Percentiles rank a stretch among this genome's conserved stretches.
phyloP scores from a whole-genome alignment of 2,329 filamentous ascomycete species.

The Malbranchea zuffiana region DNA sequence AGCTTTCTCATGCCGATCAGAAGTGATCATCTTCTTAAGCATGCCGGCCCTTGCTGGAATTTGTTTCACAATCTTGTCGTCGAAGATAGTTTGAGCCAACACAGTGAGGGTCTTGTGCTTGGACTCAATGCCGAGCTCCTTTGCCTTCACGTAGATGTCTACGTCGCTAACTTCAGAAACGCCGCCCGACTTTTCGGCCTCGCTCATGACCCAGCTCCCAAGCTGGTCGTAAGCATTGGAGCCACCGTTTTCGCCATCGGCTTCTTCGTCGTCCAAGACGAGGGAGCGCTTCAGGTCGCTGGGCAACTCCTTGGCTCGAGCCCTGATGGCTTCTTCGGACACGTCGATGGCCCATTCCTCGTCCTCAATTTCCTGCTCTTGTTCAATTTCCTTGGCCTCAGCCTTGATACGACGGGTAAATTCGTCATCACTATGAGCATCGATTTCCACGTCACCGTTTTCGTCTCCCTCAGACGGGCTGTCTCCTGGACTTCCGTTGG shows the following conservation, averaged over 20 bases:
- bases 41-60: conserved; percentile 72
- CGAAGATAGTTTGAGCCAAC: conserved; percentile 85
- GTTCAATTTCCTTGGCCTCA: conserved; percentile 62
- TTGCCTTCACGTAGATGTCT: conserved; percentile 90
- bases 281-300: conserved; percentile 88
- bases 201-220: conserved; percentile 77
- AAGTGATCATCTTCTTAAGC: conserved; percentile 85
- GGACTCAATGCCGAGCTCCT: conserved; percentile 83
- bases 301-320: conserved; percentile 86
- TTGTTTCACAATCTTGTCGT: conserved; percentile 79
- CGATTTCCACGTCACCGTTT: conserved; percentile 54
- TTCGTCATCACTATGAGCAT: conserved; percentile 81
- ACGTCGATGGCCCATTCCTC: conserved; percentile 95
- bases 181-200: conserved; percentile 59
- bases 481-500: conserved; percentile 53
- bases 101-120: conserved; percentile 93
- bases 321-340: conserved; percentile 88
- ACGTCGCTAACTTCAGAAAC: conserved; percentile 75
- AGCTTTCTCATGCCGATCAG: conserved; percentile 89
- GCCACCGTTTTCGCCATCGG: conserved; percentile 64
- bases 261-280: conserved; percentile 69
- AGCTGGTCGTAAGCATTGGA: conserved; percentile 78
- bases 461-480: conserved; percentile 53
- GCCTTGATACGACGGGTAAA: conserved; percentile 64
- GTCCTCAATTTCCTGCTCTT: conserved; percentile 60